Conservation (phyloP, 345 rosid species). For the Bruguiera gymnorhiza region DNA sequence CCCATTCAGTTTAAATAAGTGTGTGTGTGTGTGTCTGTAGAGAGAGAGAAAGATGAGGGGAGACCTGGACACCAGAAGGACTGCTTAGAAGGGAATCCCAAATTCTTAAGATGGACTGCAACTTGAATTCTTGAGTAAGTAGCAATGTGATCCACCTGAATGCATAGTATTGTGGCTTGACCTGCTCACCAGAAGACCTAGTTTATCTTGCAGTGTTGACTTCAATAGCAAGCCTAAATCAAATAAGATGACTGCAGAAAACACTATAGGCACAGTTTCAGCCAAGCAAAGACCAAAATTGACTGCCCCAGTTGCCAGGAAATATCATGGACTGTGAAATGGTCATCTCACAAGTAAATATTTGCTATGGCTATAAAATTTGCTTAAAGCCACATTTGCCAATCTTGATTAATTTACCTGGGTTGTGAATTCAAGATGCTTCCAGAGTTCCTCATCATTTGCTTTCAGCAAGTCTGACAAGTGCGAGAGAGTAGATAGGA, state of each 20-base stretch:
- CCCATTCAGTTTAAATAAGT: background rate
- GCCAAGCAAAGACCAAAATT: background rate
- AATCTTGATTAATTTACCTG: slow-evolving; percentile 32
- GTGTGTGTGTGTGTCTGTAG: background rate
- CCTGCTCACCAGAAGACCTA: slow-evolving; percentile 35
- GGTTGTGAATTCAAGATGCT: slow-evolving; percentile 55
- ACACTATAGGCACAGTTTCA: background rate
- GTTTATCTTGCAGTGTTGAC: slow-evolving; percentile 3
- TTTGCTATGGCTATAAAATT: too few species aligned
- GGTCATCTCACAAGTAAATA: too few species aligned
- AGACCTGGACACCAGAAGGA: slow-evolving; percentile 59
- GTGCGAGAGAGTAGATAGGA: slow-evolving; percentile 58
- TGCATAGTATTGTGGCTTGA: slow-evolving; percentile 66
- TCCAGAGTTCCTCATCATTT: slow-evolving; percentile 66
- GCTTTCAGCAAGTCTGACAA: slow-evolving; percentile 54
- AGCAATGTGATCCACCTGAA: slow-evolving; percentile 71
- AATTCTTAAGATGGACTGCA: slow-evolving; percentile 58
- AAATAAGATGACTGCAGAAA: slow-evolving; percentile 1
- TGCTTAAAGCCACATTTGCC: too few species aligned
- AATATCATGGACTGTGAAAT: too few species aligned
- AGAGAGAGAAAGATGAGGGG: slow-evolving; percentile 1
- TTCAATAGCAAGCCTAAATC: background rate
- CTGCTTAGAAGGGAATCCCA: slow-evolving; percentile 75
- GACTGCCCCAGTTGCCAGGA: too few species aligned
- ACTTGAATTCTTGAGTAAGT: slow-evolving; percentile 68